Evolutionary conservation across 1,284 basidiomycete species (phyloP), one percentile per base, ranked within the genome.

Genomic region (Cystobasidiaceae sp.): DNA sequence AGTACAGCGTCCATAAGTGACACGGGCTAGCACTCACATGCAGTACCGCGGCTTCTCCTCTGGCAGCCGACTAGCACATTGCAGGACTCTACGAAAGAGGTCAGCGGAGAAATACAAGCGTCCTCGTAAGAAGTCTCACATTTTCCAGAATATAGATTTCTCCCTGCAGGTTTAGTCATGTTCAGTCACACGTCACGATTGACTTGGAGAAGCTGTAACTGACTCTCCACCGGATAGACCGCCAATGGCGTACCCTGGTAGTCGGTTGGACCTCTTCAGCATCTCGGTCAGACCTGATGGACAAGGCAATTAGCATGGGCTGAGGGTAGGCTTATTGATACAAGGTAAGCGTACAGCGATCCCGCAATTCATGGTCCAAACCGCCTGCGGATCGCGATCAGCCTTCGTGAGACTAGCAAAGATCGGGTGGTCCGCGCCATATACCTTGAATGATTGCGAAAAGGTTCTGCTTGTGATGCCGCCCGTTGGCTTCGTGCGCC

Each of bases 121-220:
- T 15, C 11, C 25, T 3, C 11, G 7, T 4, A 6, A 21, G 8
- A 11, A 9, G 39, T 48, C 84, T 72, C 74, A 90, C 89, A 91
- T 82, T 76, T 82, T 82, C 89, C 89, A 92, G 75, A 92, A 92
- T 2, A 84, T 75, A 76, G 89, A 87, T 89, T 92, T 92, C 74
- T 85, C 89, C 79, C 92, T 64, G 45, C n/a, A 25, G 4, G n/a
- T 19, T 8, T 8, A 21, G n/a, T 7, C 19, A n/a, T 4, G n/a
- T 44, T 46, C 28, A 49, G 30, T 19, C 28, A 4, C 41, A 4
- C 3, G 25, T 34, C 17, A 25, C 15, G 5, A 28, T 5, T 23
- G 15, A 13, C 9, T 17, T 25, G 17, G 11, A 39, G 9, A 33
- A 4, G 19, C 7, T 33, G 5, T n/a, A 1, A 48, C 61, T 34